These are phyloP conservation scores for Neospermospora avenae DNA, from an alignment of 2,329 filamentous ascomycete genomes.

Conservation along the genomic window DNA sequence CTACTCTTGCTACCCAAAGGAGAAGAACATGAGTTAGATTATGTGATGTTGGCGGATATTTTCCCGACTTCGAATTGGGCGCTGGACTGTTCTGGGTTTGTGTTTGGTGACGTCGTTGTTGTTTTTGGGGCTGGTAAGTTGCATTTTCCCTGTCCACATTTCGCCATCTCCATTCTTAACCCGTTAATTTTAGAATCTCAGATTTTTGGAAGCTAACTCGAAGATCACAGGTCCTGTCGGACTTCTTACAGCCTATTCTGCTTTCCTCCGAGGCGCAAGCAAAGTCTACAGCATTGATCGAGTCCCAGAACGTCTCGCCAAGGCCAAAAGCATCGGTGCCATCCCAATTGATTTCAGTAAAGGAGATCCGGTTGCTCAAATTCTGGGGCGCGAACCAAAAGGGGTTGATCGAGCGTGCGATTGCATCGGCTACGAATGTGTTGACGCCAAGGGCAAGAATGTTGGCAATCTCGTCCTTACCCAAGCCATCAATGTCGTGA, in stretches of 20 bases:
- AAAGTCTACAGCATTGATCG: constrained; percentile 36
- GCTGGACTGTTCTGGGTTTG: constrained; percentile 27
- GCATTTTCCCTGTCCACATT: too few species aligned
- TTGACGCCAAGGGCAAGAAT: constrained; percentile 25
- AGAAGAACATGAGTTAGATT: constrained; percentile 25
- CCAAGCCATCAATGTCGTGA: constrained; percentile 27
- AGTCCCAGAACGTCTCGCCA: constrained; percentile 28
- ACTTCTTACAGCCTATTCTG: constrained; percentile 36
- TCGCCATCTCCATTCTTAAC: not conserved
- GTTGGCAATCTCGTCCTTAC: constrained; percentile 24
- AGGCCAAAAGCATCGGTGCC: constrained; percentile 34
- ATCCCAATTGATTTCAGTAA: constrained; percentile 36
- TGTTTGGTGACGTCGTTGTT: constrained; percentile 31
- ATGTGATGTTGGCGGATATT: constrained; percentile 33
- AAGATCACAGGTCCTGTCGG: constrained; percentile 30
- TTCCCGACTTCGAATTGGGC: constrained; percentile 30
- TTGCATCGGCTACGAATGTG: constrained; percentile 29
- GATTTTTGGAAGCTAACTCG: not conserved
- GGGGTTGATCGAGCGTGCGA: constrained; percentile 29
- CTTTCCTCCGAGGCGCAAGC: constrained; percentile 34
- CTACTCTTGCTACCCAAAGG: constrained; percentile 67
- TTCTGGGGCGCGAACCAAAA: constrained; percentile 26
- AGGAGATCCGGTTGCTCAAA: constrained; percentile 33
- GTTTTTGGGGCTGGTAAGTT: constrained; percentile 36
- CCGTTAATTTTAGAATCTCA: not conserved